Evolutionary conservation across 495 filamentous ascomycete species (phyloP), one percentile per base, ranked within the genome.

Genomic region (Penicillium malachiteum): DNA sequence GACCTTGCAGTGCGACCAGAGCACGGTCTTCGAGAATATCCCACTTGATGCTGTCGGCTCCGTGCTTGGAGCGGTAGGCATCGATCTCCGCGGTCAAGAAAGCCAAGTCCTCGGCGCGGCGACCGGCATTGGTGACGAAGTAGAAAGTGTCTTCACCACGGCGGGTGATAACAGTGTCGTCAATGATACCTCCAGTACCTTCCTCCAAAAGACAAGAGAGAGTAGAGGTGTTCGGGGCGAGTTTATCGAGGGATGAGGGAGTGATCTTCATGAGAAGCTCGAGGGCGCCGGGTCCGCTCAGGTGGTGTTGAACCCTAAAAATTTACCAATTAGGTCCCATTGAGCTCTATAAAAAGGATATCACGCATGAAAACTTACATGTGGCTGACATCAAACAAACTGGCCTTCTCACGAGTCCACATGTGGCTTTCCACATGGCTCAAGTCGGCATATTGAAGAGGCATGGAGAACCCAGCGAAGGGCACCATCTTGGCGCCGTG

Each of bases 391-490:
- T 98, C 94, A 65, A 98, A 98, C 57, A 98, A 72, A 56, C 91
- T 95, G 40, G 88, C 85, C 71, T 91, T 89, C 65, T 85, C 81
- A 35, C 95, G 80, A 9, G 94, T 96, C 84, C 90, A 96, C 55
- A 83, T 75, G 74, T 98, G 94, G 58, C 89, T 93, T 46, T 88
- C 85, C 48, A 79, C 79, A 59, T 96, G 83, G 64, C 83, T 82
- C 55, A 90, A 78, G 57, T 86, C 85, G 21, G 77, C 66, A 73
- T 97, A 98, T 60, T 92, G 87, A 26, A 98, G 83, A 14, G 94
- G 95, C 94, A 98, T 97, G 50, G 80, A 78, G 75, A 85, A 97
- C 57, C 92, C 92, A 52, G 88, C 93, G 67, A 96, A 98, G n/a
- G 90, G 90, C 51, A 97, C 92, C 86, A 98, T 96, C 73, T 95